Conservation (phyloP, 257 asterid species). For the Solanum stenotomum region DNA sequence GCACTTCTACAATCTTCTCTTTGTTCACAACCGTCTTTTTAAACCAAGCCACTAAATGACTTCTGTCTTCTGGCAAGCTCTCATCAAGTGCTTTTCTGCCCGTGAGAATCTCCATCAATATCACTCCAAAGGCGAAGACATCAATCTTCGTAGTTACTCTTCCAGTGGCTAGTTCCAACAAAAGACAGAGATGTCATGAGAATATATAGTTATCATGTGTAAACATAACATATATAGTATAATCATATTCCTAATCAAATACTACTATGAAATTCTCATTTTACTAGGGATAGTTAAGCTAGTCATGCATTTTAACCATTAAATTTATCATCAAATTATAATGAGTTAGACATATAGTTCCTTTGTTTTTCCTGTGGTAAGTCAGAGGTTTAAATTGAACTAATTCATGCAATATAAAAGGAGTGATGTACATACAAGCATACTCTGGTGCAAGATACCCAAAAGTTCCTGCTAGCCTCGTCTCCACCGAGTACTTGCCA, state of each 20-base stretch:
- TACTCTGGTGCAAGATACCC: slow-evolving; percentile 98
- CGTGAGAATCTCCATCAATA: slow-evolving; percentile 76
- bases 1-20: slow-evolving; percentile 22
- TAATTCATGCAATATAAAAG: neutral
- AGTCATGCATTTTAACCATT: neutral
- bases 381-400: neutral
- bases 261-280: neutral
- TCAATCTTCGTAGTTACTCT: slow-evolving; percentile 79
- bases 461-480: slow-evolving; percentile 83
- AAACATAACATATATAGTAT: neutral
- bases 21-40: slow-evolving; percentile 31
- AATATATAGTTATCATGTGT: neutral
- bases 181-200: neutral
- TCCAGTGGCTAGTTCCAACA: slow-evolving; percentile 59
- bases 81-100: slow-evolving; percentile 69
- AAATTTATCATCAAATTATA: neutral
- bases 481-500: slow-evolving; percentile 50
- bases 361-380: neutral
- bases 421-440: slow-evolving; percentile 37
- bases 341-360: neutral
- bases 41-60: slow-evolving; percentile 73
- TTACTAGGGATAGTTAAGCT: neutral
- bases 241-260: neutral
- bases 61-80: slow-evolving; percentile 46
- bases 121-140: slow-evolving; percentile 78